These are phyloP conservation scores for Verbascum thapsus DNA, from an alignment of 257 asterid species.

Conservation along the genomic window DNA sequence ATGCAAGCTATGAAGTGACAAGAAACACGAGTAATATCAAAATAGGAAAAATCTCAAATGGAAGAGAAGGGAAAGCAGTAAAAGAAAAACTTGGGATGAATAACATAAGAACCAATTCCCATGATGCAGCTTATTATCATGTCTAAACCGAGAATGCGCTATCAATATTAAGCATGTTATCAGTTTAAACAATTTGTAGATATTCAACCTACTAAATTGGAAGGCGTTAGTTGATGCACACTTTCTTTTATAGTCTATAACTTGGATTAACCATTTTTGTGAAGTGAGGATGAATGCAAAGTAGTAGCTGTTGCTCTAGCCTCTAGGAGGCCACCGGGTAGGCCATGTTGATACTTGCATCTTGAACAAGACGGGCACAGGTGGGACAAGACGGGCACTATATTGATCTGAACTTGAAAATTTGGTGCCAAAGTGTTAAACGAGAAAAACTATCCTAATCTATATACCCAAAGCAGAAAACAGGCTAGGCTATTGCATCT, in stretches of 20 bases:
- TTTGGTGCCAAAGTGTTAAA: too few species aligned
- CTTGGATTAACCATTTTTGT: too few species aligned
- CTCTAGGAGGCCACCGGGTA: too few species aligned
- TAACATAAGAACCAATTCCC: not conserved
- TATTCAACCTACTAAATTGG: constrained; percentile 14
- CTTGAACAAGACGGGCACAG: too few species aligned
- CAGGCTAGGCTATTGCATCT: too few species aligned
- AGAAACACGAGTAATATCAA: constrained; percentile 16
- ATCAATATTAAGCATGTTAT: not conserved
- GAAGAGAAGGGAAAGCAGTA: not conserved
- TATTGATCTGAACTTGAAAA: too few species aligned
- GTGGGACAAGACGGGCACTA: too few species aligned
- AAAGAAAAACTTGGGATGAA: not conserved
- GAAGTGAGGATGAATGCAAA: too few species aligned
- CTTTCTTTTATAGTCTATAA: not conserved
- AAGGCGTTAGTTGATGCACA: not conserved
- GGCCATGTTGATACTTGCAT: not conserved
- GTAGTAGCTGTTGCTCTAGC: too few species aligned
- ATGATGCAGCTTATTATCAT: not conserved
- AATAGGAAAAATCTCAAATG: not conserved
- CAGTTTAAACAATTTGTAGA: not conserved
- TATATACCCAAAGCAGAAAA: too few species aligned
- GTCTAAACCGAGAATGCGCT: not conserved
- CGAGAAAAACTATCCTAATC: too few species aligned
- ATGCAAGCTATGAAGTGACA: constrained; percentile 2